Conservation (phyloP, 306 rosid species). For the Alnus rubra region DNA sequence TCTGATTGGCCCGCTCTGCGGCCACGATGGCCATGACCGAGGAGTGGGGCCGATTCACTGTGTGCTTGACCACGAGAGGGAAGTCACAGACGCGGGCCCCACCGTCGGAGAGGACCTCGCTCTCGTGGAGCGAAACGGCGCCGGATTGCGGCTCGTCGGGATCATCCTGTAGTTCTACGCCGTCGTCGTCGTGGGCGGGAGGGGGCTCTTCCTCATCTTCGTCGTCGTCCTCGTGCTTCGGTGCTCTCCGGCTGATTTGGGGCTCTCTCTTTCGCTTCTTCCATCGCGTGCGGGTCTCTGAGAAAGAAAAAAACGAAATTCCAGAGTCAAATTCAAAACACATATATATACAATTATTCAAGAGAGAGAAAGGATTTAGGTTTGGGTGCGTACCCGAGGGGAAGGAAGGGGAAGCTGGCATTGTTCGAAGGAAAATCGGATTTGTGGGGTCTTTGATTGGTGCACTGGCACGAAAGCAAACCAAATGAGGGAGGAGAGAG, state of each 20-base stretch:
- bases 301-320: slow-evolving; percentile 8
- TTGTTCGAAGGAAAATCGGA: slow-evolving; percentile 43
- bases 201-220: slow-evolving; percentile 70
- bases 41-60: slow-evolving; percentile 78
- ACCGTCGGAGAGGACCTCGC: slow-evolving; percentile 69
- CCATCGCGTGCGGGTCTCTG: slow-evolving; percentile 86
- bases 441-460: slow-evolving; percentile 87
- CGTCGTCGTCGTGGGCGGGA: slow-evolving; percentile 43
- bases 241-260: slow-evolving; percentile 51
- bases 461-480: slow-evolving; percentile 38
- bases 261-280: slow-evolving; percentile 87
- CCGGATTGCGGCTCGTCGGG: slow-evolving; percentile 59
- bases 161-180: slow-evolving; percentile 56
- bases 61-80: slow-evolving; percentile 65
- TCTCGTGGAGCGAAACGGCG: slow-evolving; percentile 47
- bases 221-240: slow-evolving; percentile 56
- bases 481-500: slow-evolving; percentile 32
- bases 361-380: slow-evolving; percentile 33
- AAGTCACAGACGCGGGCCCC: slow-evolving; percentile 64
- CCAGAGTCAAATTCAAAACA: neutral
- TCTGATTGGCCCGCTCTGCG: slow-evolving; percentile 69
- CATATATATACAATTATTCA: neutral
- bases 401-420: slow-evolving; percentile 70
- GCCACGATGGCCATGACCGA: slow-evolving; percentile 70
- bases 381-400: slow-evolving; percentile 48